Conservation (phyloP, 2,329 filamentous ascomycete genomes). For the Gremmenia infestans region DNA sequence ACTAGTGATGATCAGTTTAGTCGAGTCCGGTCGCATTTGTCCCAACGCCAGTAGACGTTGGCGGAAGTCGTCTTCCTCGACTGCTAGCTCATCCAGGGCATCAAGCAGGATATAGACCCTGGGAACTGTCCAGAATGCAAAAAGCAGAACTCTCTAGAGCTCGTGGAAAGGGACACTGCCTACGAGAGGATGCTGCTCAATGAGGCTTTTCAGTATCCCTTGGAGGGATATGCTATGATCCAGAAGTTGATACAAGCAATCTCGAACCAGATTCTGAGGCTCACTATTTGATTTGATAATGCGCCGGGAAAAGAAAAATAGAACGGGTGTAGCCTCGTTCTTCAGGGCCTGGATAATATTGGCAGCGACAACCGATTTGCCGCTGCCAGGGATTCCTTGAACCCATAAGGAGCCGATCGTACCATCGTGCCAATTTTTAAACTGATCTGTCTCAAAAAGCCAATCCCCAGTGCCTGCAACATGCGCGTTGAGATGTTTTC, state of each 20-base stretch:
- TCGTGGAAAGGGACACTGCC: constrained; percentile 23
- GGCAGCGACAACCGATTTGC: constrained; percentile 38
- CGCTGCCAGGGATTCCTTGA: constrained; percentile 38
- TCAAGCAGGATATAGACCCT: constrained; percentile 42
- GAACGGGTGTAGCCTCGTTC: constrained; percentile 17
- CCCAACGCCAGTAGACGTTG: constrained; percentile 31
- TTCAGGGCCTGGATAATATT: not conserved
- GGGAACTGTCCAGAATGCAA: constrained; percentile 11
- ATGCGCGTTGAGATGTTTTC: constrained; percentile 1
- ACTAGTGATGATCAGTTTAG: constrained; percentile 41
- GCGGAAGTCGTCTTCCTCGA: constrained; percentile 33
- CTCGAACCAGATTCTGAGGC: constrained; percentile 27
- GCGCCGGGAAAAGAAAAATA: constrained; percentile 36
- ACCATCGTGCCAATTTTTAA: not conserved
- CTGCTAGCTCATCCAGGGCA: constrained; percentile 43
- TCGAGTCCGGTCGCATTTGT: constrained; percentile 23
- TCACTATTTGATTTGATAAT: constrained; percentile 32
- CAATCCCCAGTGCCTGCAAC: constrained; percentile 5
- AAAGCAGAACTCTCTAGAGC: constrained; percentile 29
- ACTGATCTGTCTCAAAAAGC: constrained; percentile 2
- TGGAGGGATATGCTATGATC: constrained; percentile 16
- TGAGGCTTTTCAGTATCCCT: not conserved
- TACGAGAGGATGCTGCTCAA: constrained; percentile 6
- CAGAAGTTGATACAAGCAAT: constrained; percentile 33
- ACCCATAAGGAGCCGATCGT: constrained; percentile 39